Percentiles rank a stretch among this genome's conserved stretches.
These are phyloP conservation scores for Monosporascus sp. DNA, from an alignment of 2,329 filamentous ascomycete species.

Conservation along the genomic window DNA sequence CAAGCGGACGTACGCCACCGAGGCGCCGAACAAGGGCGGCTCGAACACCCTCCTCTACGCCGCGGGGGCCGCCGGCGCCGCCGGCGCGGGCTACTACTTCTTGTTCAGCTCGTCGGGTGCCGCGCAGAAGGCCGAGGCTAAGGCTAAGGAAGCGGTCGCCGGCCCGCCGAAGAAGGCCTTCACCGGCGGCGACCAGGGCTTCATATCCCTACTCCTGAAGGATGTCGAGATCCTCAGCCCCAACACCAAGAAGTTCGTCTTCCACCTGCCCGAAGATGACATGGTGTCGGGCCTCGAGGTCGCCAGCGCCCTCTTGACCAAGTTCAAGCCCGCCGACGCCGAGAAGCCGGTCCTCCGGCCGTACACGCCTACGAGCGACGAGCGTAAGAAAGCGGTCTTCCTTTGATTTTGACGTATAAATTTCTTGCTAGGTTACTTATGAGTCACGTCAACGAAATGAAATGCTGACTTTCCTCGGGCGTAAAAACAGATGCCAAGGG, in stretches of 20 bases:
- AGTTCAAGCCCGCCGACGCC: conserved; percentile 77
- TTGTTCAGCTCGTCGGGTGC: conserved; percentile 43
- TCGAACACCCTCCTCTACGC: conserved; percentile 57
- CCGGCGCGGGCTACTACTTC: conserved; percentile 54
- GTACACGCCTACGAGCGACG: conserved; percentile 88
- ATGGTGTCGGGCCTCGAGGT: conserved; percentile 77
- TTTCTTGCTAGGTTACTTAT: no score
- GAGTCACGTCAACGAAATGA: no score
- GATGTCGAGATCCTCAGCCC: conserved; percentile 77
- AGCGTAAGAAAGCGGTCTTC: conserved; percentile 47
- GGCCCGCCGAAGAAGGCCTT: conserved; percentile 49
- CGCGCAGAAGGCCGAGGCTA: conserved; percentile 53
- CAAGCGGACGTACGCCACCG: conserved; percentile 60
- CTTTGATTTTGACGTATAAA: not conserved
- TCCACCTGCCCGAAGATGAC: conserved; percentile 78
- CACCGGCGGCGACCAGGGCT: conserved; percentile 85
- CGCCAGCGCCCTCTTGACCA: conserved; percentile 85
- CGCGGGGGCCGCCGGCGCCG: conserved; percentile 54
- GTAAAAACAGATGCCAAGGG: conserved; percentile 59
- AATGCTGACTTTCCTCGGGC: no score
- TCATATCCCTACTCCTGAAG: conserved; percentile 73
- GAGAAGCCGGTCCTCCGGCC: conserved; percentile 85
- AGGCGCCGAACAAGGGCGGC: conserved; percentile 44
- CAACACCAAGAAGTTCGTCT: conserved; percentile 91
- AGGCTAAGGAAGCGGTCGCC: conserved; percentile 40